These are phyloP conservation scores for Lactarius vividus DNA, from an alignment of 768 basidiomycete genomes.

Conservation along the genomic window DNA sequence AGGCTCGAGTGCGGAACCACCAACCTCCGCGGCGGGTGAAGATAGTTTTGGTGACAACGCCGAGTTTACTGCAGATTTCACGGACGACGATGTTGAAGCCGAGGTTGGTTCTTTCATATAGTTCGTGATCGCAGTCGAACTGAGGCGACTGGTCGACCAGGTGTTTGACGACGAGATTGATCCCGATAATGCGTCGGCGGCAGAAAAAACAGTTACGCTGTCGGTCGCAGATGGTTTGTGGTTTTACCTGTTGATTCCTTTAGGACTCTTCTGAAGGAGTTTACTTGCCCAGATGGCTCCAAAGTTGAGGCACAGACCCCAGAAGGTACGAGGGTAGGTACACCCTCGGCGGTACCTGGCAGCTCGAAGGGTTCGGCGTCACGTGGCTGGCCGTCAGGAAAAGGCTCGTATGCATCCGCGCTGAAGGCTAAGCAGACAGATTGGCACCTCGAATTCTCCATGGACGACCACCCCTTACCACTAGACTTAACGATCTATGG, in stretches of 20 bases:
- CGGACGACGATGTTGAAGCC: conserved; percentile 83
- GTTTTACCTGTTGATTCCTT: background rate
- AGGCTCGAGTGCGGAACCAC: conserved; percentile 30
- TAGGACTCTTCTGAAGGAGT: conserved; percentile 13
- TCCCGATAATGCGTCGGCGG: conserved; percentile 57
- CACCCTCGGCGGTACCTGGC: conserved; percentile 60
- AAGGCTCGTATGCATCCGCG: conserved; percentile 90
- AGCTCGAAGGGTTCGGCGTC: conserved; percentile 39
- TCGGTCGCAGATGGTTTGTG: conserved; percentile 70
- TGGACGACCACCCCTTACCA: conserved; percentile 83
- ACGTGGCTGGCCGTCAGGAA: conserved; percentile 35
- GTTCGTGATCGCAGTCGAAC: background rate
- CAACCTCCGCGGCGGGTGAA: conserved; percentile 38
- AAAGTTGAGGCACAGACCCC: conserved; percentile 95
- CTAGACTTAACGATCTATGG: conserved; percentile 94
- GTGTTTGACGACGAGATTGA: conserved; percentile 89
- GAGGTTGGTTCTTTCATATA: conserved; percentile 43
- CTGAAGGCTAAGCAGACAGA: conserved; percentile 90
- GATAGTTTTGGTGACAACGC: conserved; percentile 53
- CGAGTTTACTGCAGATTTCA: conserved; percentile 70
- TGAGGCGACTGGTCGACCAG: conserved; percentile 32
- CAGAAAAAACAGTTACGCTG: conserved; percentile 85
- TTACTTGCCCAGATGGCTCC: conserved; percentile 63
- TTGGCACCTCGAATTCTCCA: conserved; percentile 95
- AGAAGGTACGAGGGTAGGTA: conserved; percentile 91